A percentile compares a stretch with the other conserved stretches of the same genome.
Evolutionary conservation across 192 early-diverging fungal species (phyloP).

Genomic region (Phlyctochytrium arcticum): DNA sequence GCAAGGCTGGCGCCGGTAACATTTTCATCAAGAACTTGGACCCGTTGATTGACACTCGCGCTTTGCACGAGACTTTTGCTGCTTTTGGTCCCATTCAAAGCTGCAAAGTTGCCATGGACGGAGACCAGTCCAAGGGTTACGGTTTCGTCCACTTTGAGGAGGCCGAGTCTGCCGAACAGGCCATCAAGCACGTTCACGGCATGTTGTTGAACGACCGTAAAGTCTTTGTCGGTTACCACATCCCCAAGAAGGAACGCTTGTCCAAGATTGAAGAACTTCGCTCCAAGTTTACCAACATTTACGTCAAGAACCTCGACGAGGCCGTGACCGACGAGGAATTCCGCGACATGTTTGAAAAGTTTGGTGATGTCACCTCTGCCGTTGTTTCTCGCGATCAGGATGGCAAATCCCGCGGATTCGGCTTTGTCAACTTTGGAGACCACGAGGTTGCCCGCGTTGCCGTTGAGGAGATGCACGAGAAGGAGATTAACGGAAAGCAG

Average conservation of each 20-base stretch:
- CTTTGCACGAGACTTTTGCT: conserved; percentile 97
- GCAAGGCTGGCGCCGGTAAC: conserved; percentile 89
- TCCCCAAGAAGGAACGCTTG: conserved; percentile 88
- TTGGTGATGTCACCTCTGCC: conserved; percentile 81
- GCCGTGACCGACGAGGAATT: conserved; percentile 79
- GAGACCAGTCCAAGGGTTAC: conserved; percentile 82
- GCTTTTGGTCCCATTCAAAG: conserved; percentile 96
- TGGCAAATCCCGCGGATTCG: conserved; percentile 88
- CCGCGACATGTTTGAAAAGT: conserved; percentile 68
- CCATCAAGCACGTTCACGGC: conserved; percentile 97
- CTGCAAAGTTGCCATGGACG: conserved; percentile 94
- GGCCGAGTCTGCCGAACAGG: conserved; percentile 83
- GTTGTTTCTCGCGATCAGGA: conserved; percentile 70
- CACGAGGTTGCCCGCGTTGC: conserved; percentile 86
- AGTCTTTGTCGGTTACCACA: conserved; percentile 93
- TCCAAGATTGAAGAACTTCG: conserved; percentile 83
- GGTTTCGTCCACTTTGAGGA: conserved; percentile 99
- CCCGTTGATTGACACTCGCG: conserved; percentile 96
- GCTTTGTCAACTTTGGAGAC: conserved; percentile 94
- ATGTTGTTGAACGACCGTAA: conserved; percentile 99
- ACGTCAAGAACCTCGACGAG: conserved; percentile 91
- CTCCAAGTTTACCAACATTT: conserved; percentile 95
- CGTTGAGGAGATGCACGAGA: conserved; percentile 90
- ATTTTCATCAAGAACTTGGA: conserved; percentile 99
- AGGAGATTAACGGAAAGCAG: conserved; percentile 83